Base-by-base conservation (phyloP, 495 filamentous ascomycete species). In the Penicillium waksmanii region DNA sequence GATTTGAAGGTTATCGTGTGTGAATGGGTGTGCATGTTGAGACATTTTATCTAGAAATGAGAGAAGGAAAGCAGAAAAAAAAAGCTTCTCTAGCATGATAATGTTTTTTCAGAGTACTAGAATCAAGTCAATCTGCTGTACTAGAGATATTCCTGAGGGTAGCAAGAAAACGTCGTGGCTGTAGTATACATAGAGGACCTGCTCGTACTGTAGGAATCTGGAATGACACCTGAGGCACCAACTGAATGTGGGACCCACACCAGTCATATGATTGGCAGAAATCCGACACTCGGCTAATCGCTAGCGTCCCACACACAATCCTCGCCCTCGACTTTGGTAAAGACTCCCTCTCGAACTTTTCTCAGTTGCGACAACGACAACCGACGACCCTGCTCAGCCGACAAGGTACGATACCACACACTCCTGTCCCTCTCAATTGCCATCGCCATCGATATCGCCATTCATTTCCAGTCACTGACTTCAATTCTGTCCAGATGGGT, bases 401-500 rank as follows among this genome's bases (percentile, higher is more conserved):
- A 79, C 78, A 81, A 81, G 78, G 78, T 81, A 80, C 63, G 77
- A 51, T 68, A 62, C 27, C 51, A 17, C 43, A 35, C 8, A 53
- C 51, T 46, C 34, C 11, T 35, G 31, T 48, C 49, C 8, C n/a
- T 51, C 15, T 36, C 27, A 25, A 52, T 52, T 17, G 17, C 19
- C 31, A 33, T 31, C 43, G 47, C 38, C 47, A 56, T 56, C 38
- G 46, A 53, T 57, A 38, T 57, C 36, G 15, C 4, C 36, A n/a
- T 9, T n/a, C 7, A n/a, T 38, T 38, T 38, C 36, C 46, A 34
- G 48, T 47, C 59, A 25, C 27, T 51, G 17, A 51, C 49, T n/a
- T 36, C 33, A 63, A 56, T 59, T 53, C 11, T 23, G 35, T 67
- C 59, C 60, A 87, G 81, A 93, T 95, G 91, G 91, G 91, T 84